These are phyloP conservation scores for Populus pruinosa DNA, from an alignment of 345 rosid genomes.

Conservation along the genomic window DNA sequence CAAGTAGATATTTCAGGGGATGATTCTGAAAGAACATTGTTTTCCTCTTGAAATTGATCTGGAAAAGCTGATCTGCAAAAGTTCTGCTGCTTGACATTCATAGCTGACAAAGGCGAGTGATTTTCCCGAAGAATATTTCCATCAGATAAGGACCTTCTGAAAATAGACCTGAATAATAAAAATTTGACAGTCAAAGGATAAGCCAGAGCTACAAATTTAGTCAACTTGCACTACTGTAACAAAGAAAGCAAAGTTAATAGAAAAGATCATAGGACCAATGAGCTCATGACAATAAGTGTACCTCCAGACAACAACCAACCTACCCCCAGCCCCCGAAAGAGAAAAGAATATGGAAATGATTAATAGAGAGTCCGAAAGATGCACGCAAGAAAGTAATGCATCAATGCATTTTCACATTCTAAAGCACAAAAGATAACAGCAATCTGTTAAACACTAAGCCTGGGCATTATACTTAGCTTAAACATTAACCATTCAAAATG, in stretches of 20 bases:
- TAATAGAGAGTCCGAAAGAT: neutral
- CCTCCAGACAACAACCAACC: neutral
- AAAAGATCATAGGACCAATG: neutral
- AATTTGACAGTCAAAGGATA: slow-evolving; percentile 13
- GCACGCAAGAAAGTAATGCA: slow-evolving; percentile 5
- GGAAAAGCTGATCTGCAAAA: slow-evolving; percentile 42
- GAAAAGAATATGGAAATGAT: neutral
- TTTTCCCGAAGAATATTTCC: slow-evolving; percentile 72
- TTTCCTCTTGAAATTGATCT: slow-evolving; percentile 40
- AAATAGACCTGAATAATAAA: slow-evolving; percentile 51
- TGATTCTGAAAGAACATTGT: slow-evolving; percentile 58
- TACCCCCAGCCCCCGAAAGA: neutral
- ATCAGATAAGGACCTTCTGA: slow-evolving; percentile 86
- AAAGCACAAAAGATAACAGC: neutral
- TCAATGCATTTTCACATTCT: neutral
- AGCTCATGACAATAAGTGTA: neutral
- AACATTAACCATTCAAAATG: slow-evolving; percentile 11
- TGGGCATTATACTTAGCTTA: neutral
- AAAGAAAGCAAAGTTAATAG: neutral
- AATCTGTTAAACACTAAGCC: slow-evolving; percentile 7
- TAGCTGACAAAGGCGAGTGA: slow-evolving; percentile 41
- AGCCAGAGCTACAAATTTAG: neutral
- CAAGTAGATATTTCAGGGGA: slow-evolving; percentile 89
- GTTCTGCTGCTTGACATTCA: slow-evolving; percentile 44
- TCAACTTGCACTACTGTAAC: neutral